Evolutionary conservation across 2,329 filamentous ascomycete genomes (phyloP).

Genomic region (Epichloe sp.): DNA sequence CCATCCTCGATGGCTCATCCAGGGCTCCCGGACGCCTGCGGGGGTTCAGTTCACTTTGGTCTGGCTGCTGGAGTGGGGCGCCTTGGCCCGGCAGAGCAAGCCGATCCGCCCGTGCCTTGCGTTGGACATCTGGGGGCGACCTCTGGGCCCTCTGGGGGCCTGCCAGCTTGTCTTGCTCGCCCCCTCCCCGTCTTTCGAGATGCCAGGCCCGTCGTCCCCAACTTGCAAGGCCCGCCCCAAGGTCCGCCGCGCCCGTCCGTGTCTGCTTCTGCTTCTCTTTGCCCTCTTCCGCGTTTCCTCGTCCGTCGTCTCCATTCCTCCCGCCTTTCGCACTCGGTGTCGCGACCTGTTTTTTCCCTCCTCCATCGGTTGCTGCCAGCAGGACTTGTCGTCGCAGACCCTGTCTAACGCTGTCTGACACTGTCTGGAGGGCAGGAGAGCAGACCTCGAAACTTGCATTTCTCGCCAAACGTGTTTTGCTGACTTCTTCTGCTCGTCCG

Average conservation of each 20-base stretch:
- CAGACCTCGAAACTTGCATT: background rate
- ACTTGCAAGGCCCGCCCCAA: background rate
- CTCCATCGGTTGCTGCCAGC: background rate
- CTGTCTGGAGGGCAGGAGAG: too few relatives aligned
- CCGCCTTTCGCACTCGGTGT: background rate
- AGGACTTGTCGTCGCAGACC: too few relatives aligned
- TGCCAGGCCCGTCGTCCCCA: constrained; percentile 1
- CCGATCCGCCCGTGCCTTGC: constrained; percentile 7
- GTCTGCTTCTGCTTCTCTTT: constrained; percentile 3
- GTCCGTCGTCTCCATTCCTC: background rate
- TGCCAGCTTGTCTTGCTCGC: background rate
- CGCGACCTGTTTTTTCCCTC: constrained; percentile 2
- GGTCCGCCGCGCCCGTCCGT: constrained; percentile 7
- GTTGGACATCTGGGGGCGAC: background rate
- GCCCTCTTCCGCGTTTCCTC: constrained; percentile 3
- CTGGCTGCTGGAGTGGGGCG: background rate
- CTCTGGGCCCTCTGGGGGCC: background rate
- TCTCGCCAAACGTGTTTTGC: background rate
- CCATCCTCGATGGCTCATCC: too few relatives aligned
- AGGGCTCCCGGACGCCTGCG: background rate
- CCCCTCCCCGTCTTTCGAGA: constrained; percentile 4
- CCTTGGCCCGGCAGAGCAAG: constrained; percentile 2
- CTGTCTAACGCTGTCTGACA: too few relatives aligned
- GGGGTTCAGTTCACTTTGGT: background rate
- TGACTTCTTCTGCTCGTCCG: background rate